Conservation (phyloP, 164 flowering plant species). For the Vitis amurensis region DNA sequence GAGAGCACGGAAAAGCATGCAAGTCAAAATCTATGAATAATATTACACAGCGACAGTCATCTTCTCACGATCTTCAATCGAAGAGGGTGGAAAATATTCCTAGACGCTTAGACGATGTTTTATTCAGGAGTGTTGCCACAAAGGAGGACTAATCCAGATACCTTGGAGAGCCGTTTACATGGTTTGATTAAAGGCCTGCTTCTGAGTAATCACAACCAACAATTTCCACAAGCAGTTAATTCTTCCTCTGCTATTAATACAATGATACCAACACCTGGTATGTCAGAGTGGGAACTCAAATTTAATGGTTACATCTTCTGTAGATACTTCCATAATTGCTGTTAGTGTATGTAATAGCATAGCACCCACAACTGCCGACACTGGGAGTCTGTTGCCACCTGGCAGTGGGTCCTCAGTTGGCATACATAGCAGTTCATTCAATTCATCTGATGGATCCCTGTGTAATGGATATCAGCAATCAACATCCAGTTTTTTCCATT, state of each 20-base stretch:
- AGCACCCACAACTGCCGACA: conserved; percentile 41
- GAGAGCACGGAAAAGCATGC: conserved; percentile 42
- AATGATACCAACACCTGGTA: conserved; percentile 98
- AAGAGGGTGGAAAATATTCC: too few relatives aligned
- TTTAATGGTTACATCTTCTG: conserved; percentile 49
- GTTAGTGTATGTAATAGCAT: conserved; percentile 36
- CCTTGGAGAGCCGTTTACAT: conserved; percentile 70
- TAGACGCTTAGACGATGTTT: too few relatives aligned
- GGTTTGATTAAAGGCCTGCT: conserved; percentile 36
- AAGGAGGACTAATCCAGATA: conserved; percentile 69
- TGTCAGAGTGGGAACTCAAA: conserved; percentile 59
- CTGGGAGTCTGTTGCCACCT: conserved; percentile 52
- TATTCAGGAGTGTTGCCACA: too few relatives aligned
- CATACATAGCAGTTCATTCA: conserved; percentile 50
- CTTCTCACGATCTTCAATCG: too few relatives aligned
- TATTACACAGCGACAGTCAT: too few relatives aligned
- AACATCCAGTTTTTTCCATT: conserved; percentile 39
- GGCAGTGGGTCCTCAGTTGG: conserved; percentile 40
- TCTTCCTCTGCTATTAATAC: conserved; percentile 71
- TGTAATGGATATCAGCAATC: conserved; percentile 81
- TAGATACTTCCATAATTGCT: conserved; percentile 48
- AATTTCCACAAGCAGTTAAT: conserved; percentile 43
- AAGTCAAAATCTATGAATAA: conserved; percentile 37
- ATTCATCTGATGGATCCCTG: conserved; percentile 57
- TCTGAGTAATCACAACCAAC: conserved; percentile 42